Conservation (phyloP, 169 alveolate species). For the Plasmodium malariae region DNA sequence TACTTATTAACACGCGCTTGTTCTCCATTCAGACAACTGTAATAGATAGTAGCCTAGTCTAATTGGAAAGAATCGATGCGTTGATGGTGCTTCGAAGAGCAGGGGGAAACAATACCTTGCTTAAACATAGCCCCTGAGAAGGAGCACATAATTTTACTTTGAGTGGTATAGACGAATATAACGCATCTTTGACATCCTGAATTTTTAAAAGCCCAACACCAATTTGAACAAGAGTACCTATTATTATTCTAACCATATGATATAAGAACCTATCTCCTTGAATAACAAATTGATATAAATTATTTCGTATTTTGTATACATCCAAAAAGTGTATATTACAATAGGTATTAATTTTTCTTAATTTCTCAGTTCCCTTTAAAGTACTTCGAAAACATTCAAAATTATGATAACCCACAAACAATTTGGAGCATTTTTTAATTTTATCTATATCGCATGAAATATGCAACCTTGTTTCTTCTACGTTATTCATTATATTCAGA, state of each 20-base stretch:
- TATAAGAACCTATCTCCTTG: constrained; percentile 84
- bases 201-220: constrained; percentile 50
- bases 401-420: constrained; percentile 54
- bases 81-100: neutral
- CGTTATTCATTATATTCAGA: constrained; percentile 18
- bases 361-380: constrained; percentile 56
- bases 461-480: constrained; percentile 2
- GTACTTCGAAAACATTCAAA: constrained; percentile 62
- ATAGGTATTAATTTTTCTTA: constrained; percentile 26
- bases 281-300: constrained; percentile 70
- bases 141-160: constrained; percentile 73
- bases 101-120: constrained; percentile 19
- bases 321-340: constrained; percentile 54
- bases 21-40: no score
- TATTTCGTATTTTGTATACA: constrained; percentile 40
- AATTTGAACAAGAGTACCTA: constrained; percentile 81
- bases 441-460: constrained; percentile 55
- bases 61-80: constrained; percentile 18
- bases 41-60: no score
- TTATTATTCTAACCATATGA: constrained; percentile 84
- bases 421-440: constrained; percentile 51
- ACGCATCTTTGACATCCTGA: constrained; percentile 46
- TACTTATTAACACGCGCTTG: no score
- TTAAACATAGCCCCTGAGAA: constrained; percentile 57
- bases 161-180: constrained; percentile 39